These are phyloP conservation scores for Talaromyces pinophilus DNA, from an alignment of 2,329 filamentous ascomycete genomes.

Conservation along the genomic window DNA sequence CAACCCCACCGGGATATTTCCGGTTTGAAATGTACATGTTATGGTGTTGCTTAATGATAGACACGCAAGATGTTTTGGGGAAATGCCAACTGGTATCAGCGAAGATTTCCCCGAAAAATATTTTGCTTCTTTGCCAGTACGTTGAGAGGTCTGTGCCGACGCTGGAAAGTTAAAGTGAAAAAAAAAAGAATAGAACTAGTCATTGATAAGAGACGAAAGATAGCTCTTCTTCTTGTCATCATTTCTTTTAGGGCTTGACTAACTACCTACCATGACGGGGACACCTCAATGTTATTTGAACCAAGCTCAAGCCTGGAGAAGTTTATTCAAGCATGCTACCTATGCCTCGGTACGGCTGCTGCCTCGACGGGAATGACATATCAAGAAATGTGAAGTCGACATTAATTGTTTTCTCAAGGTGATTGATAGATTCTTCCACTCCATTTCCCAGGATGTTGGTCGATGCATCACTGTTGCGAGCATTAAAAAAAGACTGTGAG, in stretches of 20 bases:
- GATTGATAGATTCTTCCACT: not conserved
- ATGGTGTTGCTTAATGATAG: not conserved
- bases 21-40: not conserved
- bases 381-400: not conserved
- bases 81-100: not conserved
- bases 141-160: not conserved
- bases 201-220: not conserved
- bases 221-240: not conserved
- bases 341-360: not conserved
- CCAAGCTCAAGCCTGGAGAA: not conserved
- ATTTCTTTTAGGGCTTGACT: not conserved
- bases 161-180: not conserved
- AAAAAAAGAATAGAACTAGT: not conserved
- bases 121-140: not conserved
- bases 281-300: not conserved
- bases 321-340: not conserved
- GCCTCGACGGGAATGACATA: not conserved
- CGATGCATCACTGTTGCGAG: not conserved
- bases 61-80: not conserved
- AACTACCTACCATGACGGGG: not conserved
- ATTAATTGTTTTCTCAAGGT: not conserved
- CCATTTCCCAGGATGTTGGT: not conserved
- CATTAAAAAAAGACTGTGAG: not conserved
- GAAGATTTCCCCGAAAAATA: not conserved
- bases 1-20: conserved; percentile 11